Conservation (phyloP, 352 stramenopile species). For the Phytophthora sansomeana region DNA sequence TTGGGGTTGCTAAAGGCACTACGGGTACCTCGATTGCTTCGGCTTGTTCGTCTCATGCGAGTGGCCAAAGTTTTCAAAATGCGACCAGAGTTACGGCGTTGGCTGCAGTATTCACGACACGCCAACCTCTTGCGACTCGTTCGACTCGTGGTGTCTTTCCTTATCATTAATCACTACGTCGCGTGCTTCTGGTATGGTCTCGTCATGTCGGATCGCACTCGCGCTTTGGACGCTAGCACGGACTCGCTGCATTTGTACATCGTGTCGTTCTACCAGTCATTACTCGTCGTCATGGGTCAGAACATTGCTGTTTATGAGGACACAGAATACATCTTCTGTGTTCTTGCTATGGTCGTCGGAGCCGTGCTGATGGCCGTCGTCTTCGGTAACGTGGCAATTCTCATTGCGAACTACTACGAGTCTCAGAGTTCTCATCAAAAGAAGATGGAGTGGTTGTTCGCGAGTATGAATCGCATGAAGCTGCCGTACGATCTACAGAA, state of each 20-base stretch:
- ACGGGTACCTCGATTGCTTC: slow-evolving; percentile 70
- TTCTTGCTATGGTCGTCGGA: slow-evolving; percentile 74
- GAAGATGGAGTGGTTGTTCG: slow-evolving; percentile 90
- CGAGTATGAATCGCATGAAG: slow-evolving; percentile 85
- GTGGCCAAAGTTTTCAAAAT: slow-evolving; percentile 82
- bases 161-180: slow-evolving; percentile 83
- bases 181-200: slow-evolving; percentile 82
- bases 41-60: slow-evolving; percentile 69
- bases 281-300: slow-evolving; percentile 85
- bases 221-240: slow-evolving; percentile 41
- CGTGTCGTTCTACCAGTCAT: slow-evolving; percentile 66
- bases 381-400: slow-evolving; percentile 87
- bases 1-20: slow-evolving; percentile 76
- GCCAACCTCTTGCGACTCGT: slow-evolving; percentile 78
- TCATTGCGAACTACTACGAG: slow-evolving; percentile 90
- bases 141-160: slow-evolving; percentile 68
- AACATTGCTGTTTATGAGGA: slow-evolving; percentile 78
- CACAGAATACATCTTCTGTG: slow-evolving; percentile 77
- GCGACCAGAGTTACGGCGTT: slow-evolving; percentile 74
- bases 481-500: slow-evolving; percentile 82
- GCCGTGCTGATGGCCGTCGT: slow-evolving; percentile 86
- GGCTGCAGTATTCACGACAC: slow-evolving; percentile 84
- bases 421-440: slow-evolving; percentile 84
- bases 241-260: slow-evolving; percentile 59
- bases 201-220: slow-evolving; percentile 64